Evolutionary conservation across 148 eudicot genomes (phyloP).

Genomic region (Amaranthus hypochondriacus): DNA sequence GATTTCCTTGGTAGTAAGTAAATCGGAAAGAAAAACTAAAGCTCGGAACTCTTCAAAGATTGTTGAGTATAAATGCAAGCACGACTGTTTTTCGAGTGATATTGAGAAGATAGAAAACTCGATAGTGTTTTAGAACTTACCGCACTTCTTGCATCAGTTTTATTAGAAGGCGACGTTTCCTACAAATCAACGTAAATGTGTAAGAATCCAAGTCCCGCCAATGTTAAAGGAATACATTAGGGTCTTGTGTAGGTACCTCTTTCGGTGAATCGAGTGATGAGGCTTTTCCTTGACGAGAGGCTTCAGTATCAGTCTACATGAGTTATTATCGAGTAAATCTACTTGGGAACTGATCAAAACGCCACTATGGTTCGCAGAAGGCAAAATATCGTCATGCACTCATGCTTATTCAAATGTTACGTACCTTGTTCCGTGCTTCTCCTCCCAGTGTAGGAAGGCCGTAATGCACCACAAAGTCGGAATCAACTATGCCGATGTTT

Average conservation of each 20-base stretch:
- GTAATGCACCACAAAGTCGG: conserved; percentile 54
- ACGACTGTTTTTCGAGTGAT: background rate
- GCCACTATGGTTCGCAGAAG: background rate
- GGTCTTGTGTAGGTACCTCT: conserved; percentile 7
- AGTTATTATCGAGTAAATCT: background rate
- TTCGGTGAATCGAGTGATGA: conserved; percentile 16
- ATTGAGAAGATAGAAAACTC: background rate
- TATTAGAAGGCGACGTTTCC: conserved; percentile 23
- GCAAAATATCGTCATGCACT: no score
- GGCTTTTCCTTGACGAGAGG: conserved; percentile 16
- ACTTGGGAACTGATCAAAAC: background rate
- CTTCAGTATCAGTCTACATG: conserved; percentile 28
- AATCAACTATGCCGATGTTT: conserved; percentile 59
- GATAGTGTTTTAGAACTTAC: conserved; percentile 23
- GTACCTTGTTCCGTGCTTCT: conserved; percentile 32
- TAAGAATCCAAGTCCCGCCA: background rate
- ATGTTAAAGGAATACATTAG: background rate
- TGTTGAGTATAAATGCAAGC: background rate
- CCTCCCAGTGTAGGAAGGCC: conserved; percentile 66
- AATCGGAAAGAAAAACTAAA: background rate
- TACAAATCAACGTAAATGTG: conserved; percentile 21
- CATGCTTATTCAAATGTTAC: no score
- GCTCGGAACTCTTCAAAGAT: background rate
- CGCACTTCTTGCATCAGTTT: conserved; percentile 38
- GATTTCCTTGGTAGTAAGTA: background rate